These are phyloP conservation scores for Phytophthora citrophthora DNA, from an alignment of 352 stramenopile genomes.

Conservation along the genomic window DNA sequence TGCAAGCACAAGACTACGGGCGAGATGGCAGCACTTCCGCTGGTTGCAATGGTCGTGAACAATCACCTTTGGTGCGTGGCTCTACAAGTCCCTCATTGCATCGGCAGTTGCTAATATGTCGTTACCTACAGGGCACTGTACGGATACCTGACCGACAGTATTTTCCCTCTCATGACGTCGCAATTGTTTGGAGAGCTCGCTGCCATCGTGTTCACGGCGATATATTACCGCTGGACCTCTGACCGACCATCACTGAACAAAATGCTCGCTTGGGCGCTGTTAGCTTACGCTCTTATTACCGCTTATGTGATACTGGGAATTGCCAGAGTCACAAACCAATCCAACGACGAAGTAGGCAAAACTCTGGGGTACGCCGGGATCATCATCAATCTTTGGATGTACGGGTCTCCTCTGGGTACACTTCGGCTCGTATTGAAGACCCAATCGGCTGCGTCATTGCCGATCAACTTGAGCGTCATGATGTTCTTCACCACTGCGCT, in stretches of 20 bases:
- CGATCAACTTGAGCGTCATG: conserved; percentile 34
- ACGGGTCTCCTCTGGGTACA: conserved; percentile 36
- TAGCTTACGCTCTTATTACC: conserved; percentile 25
- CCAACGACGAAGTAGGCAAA: conserved; percentile 29
- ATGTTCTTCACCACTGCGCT: conserved; percentile 31
- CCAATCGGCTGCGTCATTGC: conserved; percentile 29
- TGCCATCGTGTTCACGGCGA: conserved; percentile 20
- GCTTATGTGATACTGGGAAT: conserved; percentile 44
- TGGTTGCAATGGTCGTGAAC: conserved; percentile 39
- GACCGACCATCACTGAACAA: conserved; percentile 19
- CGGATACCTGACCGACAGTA: conserved; percentile 33
- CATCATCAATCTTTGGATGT: conserved; percentile 38
- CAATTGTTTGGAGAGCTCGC: conserved; percentile 32
- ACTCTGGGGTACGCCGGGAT: conserved; percentile 39
- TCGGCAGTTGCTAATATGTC: background rate
- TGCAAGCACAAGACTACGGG: conserved; percentile 30
- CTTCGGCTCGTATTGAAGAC: conserved; percentile 24
- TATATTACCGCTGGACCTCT: conserved; percentile 33
- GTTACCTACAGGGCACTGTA: conserved; percentile 27
- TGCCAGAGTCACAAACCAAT: conserved; percentile 38
- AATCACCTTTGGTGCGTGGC: conserved; percentile 31
- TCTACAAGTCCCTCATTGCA: background rate
- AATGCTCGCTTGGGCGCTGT: conserved; percentile 6
- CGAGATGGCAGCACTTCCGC: conserved; percentile 28
- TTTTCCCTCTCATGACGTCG: conserved; percentile 39